Evolutionary conservation across 441 rosid genomes (phyloP).

Genomic region (Gossypium schwendimanii): DNA sequence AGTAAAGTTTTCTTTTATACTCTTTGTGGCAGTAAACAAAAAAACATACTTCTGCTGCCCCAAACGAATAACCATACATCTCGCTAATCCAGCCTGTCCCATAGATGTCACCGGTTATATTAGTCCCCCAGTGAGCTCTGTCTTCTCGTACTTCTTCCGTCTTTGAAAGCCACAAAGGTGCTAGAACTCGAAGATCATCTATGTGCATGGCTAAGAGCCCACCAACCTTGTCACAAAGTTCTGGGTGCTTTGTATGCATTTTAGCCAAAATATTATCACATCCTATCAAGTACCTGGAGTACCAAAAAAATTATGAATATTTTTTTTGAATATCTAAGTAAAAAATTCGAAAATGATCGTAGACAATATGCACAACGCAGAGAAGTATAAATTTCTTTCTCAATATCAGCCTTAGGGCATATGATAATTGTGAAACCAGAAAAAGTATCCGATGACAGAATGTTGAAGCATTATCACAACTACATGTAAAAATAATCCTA

Average conservation of each 20-base stretch:
- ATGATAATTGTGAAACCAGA: neutral
- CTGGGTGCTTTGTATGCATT: conserved; percentile 74
- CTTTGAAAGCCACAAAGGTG: conserved; percentile 95
- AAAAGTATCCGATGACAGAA: neutral
- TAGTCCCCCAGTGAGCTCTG: conserved; percentile 86
- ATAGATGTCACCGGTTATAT: conserved; percentile 90
- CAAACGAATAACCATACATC: conserved; percentile 99
- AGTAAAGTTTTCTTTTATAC: neutral
- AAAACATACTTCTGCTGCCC: conserved; percentile 83
- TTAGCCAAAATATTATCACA: conserved; percentile 84
- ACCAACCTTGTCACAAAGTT: conserved; percentile 93
- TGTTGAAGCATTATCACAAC: neutral
- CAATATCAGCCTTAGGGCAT: neutral
- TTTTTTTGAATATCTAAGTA: neutral
- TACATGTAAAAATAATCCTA: neutral
- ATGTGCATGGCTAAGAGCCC: conserved; percentile 97
- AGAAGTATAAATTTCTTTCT: neutral
- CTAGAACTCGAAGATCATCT: conserved; percentile 83
- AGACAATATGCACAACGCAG: neutral
- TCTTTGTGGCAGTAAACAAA: conserved; percentile 8
- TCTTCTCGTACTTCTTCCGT: conserved; percentile 96
- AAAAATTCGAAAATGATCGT: neutral
- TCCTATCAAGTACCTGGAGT: conserved; percentile 76
- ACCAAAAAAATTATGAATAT: conserved; percentile 4
- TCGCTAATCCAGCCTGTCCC: conserved; percentile 97